Conservation (phyloP, 306 rosid species). For the Acacia crassicarpa region DNA sequence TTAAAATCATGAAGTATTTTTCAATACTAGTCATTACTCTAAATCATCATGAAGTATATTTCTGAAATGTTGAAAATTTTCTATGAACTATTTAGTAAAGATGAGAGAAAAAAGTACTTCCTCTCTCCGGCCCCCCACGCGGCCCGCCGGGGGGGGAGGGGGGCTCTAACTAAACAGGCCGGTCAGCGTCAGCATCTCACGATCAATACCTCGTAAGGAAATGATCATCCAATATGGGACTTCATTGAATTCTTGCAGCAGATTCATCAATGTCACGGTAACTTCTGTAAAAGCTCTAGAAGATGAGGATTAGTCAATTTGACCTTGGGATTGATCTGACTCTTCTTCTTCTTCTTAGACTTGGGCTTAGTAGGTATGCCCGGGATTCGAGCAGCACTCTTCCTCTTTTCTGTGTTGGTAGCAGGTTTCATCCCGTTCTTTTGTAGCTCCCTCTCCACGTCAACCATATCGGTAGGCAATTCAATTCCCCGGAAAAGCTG, state of each 20-base stretch:
- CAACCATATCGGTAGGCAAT: constrained; percentile 85
- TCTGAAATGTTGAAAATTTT: too few species aligned
- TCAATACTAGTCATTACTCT: too few species aligned
- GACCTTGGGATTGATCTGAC: constrained; percentile 73
- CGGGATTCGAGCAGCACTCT: constrained; percentile 67
- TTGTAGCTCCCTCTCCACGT: constrained; percentile 88
- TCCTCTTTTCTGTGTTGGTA: constrained; percentile 87
- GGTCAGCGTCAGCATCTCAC: not conserved
- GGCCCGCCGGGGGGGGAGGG: too few species aligned
- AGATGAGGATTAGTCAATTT: constrained; percentile 95
- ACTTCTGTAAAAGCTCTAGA: constrained; percentile 81
- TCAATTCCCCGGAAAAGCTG: constrained; percentile 72
- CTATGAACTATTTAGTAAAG: too few species aligned
- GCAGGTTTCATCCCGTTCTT: constrained; percentile 98
- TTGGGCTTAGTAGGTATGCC: constrained; percentile 68
- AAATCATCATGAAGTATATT: too few species aligned
- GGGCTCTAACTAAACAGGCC: too few species aligned
- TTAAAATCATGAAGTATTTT: too few species aligned
- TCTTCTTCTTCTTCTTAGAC: constrained; percentile 59
- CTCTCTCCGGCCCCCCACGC: too few species aligned
- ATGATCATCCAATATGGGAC: not conserved
- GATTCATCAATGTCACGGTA: constrained; percentile 27
- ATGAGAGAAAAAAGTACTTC: too few species aligned
- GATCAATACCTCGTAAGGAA: constrained; percentile 23
- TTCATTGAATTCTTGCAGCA: constrained; percentile 2